Conservation (phyloP, 2,329 filamentous ascomycete species). For the Talaromyces sp. region DNA sequence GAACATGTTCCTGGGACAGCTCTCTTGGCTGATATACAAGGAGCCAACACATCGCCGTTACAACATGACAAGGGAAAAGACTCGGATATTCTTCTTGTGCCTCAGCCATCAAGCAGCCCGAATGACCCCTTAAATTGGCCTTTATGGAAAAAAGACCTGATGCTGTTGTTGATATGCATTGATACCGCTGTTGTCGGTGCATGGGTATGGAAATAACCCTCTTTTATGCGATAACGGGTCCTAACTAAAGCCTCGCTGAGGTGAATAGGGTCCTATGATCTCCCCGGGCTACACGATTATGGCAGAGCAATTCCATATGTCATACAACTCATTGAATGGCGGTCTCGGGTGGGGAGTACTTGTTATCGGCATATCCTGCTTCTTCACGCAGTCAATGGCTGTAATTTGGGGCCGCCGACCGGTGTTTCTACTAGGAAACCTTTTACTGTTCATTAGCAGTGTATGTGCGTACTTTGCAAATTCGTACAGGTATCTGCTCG, state of each 20-base stretch:
- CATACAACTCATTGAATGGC: slow-evolving; percentile 28
- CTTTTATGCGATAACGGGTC: neutral
- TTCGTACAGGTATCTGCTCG: slow-evolving; percentile 16
- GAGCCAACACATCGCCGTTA: slow-evolving; percentile 22
- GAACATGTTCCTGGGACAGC: slow-evolving; percentile 25
- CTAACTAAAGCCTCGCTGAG: neutral
- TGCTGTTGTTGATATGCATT: slow-evolving; percentile 34
- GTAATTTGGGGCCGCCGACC: slow-evolving; percentile 17
- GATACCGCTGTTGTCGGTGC: slow-evolving; percentile 26
- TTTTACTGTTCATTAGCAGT: slow-evolving; percentile 12
- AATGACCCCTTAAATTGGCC: slow-evolving; percentile 27
- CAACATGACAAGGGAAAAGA: slow-evolving; percentile 2
- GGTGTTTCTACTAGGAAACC: slow-evolving; percentile 14
- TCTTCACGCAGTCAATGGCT: slow-evolving; percentile 15
- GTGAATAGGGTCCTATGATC: neutral
- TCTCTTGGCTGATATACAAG: slow-evolving; percentile 11
- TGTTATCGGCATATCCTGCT: slow-evolving; percentile 24
- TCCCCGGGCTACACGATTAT: slow-evolving; percentile 23
- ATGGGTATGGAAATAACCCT: neutral
- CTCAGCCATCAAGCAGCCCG: slow-evolving; percentile 24
- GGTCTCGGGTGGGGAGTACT: slow-evolving; percentile 30
- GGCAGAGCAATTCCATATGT: slow-evolving; percentile 26
- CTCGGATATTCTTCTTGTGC: slow-evolving; percentile 23
- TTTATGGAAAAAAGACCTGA: slow-evolving; percentile 35
- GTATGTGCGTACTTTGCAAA: slow-evolving; percentile 17